Conservation (phyloP, 257 asterid genomes). For the Prunella vulgaris region DNA sequence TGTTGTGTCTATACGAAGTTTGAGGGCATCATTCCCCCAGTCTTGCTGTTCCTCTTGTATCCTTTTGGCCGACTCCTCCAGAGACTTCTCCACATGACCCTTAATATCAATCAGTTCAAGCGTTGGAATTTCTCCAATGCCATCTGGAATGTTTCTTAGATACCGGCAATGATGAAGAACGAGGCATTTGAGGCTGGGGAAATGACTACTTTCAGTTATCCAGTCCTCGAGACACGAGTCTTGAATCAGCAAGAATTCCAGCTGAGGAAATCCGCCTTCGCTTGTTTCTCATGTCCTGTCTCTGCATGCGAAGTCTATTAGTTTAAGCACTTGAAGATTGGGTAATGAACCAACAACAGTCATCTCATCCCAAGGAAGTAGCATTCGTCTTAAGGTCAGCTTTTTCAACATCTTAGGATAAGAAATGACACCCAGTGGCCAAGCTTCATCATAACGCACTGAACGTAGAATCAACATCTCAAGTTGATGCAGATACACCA, state of each 20-base stretch:
- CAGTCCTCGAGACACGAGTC: not conserved
- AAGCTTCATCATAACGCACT: no score
- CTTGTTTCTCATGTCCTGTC: conserved; percentile 15
- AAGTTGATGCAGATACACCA: not conserved
- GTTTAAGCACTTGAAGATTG: conserved; percentile 18
- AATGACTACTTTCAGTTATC: no score
- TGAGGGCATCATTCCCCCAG: not conserved
- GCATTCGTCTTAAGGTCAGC: not conserved
- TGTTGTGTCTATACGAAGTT: not conserved
- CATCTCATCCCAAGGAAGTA: not conserved
- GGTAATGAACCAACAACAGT: conserved; percentile 13
- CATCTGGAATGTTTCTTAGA: not conserved
- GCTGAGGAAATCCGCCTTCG: conserved; percentile 1
- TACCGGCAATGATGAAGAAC: not conserved
- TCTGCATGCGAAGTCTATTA: not conserved
- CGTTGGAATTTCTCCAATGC: not conserved
- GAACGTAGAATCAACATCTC: not conserved
- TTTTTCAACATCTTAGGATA: not conserved
- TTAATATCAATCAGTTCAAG: not conserved
- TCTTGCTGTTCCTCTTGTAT: not conserved
- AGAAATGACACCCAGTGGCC: no score
- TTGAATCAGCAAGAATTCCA: not conserved
- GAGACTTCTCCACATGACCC: not conserved
- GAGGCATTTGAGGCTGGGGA: no score
- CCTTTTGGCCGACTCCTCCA: not conserved